Conservation (phyloP, 2,329 filamentous ascomycete genomes). For the Venturia nashicola region DNA sequence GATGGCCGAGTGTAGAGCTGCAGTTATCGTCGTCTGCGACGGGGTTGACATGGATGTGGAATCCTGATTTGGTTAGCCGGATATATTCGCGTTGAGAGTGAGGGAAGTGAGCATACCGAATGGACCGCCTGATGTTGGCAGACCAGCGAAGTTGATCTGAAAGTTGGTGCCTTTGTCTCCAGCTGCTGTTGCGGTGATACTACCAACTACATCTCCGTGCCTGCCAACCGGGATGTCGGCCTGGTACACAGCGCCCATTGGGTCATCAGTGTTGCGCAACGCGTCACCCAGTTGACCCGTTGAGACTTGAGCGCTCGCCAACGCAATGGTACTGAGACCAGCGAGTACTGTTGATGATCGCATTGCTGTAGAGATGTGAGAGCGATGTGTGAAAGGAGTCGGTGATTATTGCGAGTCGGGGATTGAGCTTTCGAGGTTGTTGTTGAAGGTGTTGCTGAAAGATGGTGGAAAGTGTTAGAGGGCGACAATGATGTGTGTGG, state of each 20-base stretch:
- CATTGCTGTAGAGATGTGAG: background rate
- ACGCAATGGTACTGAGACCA: background rate
- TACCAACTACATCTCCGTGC: constrained; percentile 17
- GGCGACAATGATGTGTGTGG: background rate
- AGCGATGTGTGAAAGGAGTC: background rate
- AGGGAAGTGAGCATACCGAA: constrained; percentile 23
- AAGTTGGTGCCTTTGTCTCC: constrained; percentile 29
- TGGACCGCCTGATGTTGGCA: constrained; percentile 30
- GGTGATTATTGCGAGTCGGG: background rate
- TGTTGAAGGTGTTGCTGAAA: background rate
- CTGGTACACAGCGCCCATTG: constrained; percentile 25
- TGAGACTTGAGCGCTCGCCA: constrained; percentile 14
- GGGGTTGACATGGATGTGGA: constrained; percentile 58
- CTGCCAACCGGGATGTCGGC: constrained; percentile 14
- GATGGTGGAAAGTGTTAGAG: background rate
- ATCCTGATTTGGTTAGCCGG: constrained; percentile 24
- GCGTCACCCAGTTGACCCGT: constrained; percentile 19
- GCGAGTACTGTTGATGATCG: background rate
- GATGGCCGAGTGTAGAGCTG: constrained; percentile 52
- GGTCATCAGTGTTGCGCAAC: constrained; percentile 24
- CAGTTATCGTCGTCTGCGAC: constrained; percentile 60
- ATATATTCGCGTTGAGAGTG: background rate
- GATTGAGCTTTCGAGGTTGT: background rate
- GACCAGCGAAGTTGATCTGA: constrained; percentile 25
- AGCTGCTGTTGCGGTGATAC: constrained; percentile 20